Conservation (phyloP, 2,329 filamentous ascomycete species). For the Parafenestella ontariensis region DNA sequence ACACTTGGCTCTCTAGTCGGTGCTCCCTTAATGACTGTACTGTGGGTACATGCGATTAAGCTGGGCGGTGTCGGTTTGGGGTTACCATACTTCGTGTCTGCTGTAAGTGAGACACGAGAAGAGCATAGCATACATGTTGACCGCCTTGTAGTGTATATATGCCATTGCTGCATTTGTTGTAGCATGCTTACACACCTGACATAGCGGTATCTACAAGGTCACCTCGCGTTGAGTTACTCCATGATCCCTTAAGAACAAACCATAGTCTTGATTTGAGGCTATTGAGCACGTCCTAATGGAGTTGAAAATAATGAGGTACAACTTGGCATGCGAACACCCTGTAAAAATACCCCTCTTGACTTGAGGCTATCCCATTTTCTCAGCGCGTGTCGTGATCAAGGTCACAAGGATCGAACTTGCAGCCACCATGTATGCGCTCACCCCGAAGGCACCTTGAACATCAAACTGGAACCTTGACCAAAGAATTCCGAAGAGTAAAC, state of each 20-base stretch:
- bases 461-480: constrained; percentile 31
- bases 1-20: constrained; percentile 46
- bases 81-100: constrained; percentile 46
- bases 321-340: too few species aligned
- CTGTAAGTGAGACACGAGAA: constrained; percentile 27
- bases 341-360: too few species aligned
- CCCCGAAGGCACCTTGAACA: constrained; percentile 33
- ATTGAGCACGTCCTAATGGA: too few species aligned
- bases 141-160: constrained; percentile 14
- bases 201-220: too few species aligned
- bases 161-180: constrained; percentile 10
- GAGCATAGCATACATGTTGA: constrained; percentile 1
- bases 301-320: too few species aligned
- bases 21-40: constrained; percentile 45
- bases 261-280: too few species aligned
- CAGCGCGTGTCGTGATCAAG: constrained; percentile 6
- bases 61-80: constrained; percentile 42
- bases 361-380: not conserved
- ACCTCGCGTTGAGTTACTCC: too few species aligned
- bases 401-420: constrained; percentile 13
- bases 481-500: constrained; percentile 28
- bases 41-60: constrained; percentile 47
- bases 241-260: too few species aligned
- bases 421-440: constrained; percentile 19
- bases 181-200: constrained; percentile 3